Evolutionary conservation across 768 basidiomycete species (phyloP).

Genomic region (Termitomyces sp.): DNA sequence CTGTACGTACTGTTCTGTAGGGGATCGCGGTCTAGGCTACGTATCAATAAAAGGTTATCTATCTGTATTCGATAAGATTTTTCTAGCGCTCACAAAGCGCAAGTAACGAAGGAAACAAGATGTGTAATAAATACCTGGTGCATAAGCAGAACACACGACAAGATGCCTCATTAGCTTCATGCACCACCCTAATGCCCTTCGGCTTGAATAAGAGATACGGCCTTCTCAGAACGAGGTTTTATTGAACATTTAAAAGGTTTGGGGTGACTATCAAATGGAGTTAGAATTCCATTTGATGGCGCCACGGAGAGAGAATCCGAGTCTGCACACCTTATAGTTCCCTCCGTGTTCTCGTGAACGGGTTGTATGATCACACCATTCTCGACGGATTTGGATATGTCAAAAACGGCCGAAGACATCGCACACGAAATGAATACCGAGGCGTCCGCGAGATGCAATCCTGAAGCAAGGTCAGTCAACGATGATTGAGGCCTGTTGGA

Average conservation of each 20-base stretch:
- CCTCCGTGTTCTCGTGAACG: constrained; percentile 53
- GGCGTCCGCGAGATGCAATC: constrained; percentile 51
- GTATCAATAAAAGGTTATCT: constrained; percentile 10
- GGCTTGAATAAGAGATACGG: constrained; percentile 48
- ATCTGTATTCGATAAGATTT: constrained; percentile 13
- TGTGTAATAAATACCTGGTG: constrained; percentile 30
- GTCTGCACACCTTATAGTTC: constrained; percentile 54
- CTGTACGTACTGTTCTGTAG: not conserved
- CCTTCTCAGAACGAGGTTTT: constrained; percentile 57
- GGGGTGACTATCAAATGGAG: constrained; percentile 42
- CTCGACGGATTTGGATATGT: constrained; percentile 44
- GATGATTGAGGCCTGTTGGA: not conserved
- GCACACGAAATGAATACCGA: constrained; percentile 51
- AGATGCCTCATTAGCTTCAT: not conserved
- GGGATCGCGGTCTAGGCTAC: constrained; percentile 2
- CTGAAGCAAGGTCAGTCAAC: constrained; percentile 23
- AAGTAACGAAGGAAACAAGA: constrained; percentile 27
- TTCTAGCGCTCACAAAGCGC: constrained; percentile 17
- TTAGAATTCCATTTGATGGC: constrained; percentile 1
- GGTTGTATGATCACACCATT: constrained; percentile 46
- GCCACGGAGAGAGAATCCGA: not conserved
- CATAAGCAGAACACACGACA: constrained; percentile 1
- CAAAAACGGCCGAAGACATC: constrained; percentile 49
- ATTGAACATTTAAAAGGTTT: constrained; percentile 59
- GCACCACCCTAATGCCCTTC: constrained; percentile 25